phyloP scores from a whole-genome alignment of 495 filamentous ascomycete genomes.

The Lindgomyces ingoldianus region DNA sequence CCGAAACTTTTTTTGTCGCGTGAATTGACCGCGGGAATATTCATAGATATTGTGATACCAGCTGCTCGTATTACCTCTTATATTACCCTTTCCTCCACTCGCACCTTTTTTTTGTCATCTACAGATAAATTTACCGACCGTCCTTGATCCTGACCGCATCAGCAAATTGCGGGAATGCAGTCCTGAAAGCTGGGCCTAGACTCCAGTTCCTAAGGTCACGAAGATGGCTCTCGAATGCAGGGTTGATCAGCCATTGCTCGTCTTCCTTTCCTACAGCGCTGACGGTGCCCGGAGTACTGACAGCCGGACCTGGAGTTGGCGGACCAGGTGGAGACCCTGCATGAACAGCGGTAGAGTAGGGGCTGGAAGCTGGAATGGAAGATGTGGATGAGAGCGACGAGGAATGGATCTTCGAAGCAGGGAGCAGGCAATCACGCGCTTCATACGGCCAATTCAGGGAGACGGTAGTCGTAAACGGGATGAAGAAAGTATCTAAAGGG shows the following conservation, averaged over 20 bases:
- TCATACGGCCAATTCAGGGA: constrained; percentile 79
- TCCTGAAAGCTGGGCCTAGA: constrained; percentile 67
- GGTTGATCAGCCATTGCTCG: constrained; percentile 70
- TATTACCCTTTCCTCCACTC: background rate
- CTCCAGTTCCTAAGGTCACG: constrained; percentile 71
- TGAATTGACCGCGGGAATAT: no score
- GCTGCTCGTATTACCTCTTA: background rate
- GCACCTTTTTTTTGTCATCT: background rate
- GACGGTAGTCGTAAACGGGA: constrained; percentile 72
- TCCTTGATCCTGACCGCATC: constrained; percentile 56
- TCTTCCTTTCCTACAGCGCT: constrained; percentile 40
- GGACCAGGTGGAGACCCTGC: constrained; percentile 25
- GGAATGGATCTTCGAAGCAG: constrained; percentile 15
- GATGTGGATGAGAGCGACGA: constrained; percentile 16
- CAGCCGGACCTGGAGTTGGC: constrained; percentile 16
- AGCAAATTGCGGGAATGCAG: constrained; percentile 60
- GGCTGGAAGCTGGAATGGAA: constrained; percentile 21
- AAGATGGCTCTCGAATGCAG: constrained; percentile 76
- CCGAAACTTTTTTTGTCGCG: no score
- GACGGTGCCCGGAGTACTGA: constrained; percentile 41
- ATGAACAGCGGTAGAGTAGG: constrained; percentile 27
- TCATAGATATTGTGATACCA: background rate
- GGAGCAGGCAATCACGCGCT: constrained; percentile 39
- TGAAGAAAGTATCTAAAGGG: constrained; percentile 75
- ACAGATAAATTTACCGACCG: constrained; percentile 1